Evolutionary conservation across 2,329 filamentous ascomycete genomes (phyloP), one percentile per base, ranked within the genome.

Genomic region (Xylariales sp.): DNA sequence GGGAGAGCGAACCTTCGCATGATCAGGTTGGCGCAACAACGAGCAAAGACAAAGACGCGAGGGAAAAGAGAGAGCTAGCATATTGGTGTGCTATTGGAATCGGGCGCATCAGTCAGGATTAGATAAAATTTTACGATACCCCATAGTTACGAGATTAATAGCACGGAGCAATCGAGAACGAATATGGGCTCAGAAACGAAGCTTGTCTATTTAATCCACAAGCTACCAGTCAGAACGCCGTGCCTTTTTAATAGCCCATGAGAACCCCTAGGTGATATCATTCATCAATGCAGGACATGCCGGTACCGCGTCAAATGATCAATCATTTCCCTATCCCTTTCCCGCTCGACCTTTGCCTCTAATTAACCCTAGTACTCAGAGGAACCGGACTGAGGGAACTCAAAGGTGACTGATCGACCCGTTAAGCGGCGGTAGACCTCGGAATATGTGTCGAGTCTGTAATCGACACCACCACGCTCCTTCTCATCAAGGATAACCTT

Each of bases 401-500:
- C 96, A 82, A 99, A 99, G 85, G 91, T 90, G 83, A 98, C 96
- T 82, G 90, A 90, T 86, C 97, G 96, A 85, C 96, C 96, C 73
- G 96, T 99, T 82, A 99, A 88, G 81, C 93, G 91, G 85, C 94
- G 93, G 93, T 99, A 99, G 83, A 99, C 96, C 91, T 99, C 96
- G 75, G 93, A 93, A 90, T 99, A 99, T 83, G 95, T 97, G 86
- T 99, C 96, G 79, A 99, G 93, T 84, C 96, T 91, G 92, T 98
- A 97, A 90, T 99, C 96, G 79, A 99, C 95, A 84, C 94, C 94
- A 81, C 94, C 95, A 80, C 94, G 93, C 93, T 99, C 96, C 93
- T 99, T 99, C 93, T 98, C 96, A 85, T 99, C 96, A 70, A 99
- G 91, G 82, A 99, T 89, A 83, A 99, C 93, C 93, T 99, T 99